Base-by-base conservation (phyloP, 2,329 filamentous ascomycete genomes). In the Claviceps sp. region DNA sequence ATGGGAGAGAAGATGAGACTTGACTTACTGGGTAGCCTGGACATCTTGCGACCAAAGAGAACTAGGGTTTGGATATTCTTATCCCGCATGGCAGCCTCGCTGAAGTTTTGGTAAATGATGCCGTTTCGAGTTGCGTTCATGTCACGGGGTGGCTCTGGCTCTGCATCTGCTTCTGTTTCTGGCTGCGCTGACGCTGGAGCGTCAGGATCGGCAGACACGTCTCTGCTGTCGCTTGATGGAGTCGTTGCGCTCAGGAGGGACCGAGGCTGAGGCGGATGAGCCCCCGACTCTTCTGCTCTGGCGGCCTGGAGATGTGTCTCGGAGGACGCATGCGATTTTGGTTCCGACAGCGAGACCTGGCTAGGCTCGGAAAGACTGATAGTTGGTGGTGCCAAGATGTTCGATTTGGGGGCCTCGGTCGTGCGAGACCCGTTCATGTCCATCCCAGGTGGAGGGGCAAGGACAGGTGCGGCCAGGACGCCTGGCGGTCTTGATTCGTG, bases 71-170 rank as follows among this genome's bases (percentile, higher is more conserved):
- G 78, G 5, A 79, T 68, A 45, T 71, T 67, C 59, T 76, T 77
- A 56, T 81, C 77, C 58, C 73, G 73, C 55, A 81, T 71, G 47
- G 73, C 73, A 48, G 73, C 70, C 45, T 78, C 73, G 58, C 81
- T 72, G 60, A 82, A 81, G 56, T 79, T 80, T 51, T 80, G 78
- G 37, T 79, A 72, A 48, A 81, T 75, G 55, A 81, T 78, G 63
- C 77, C 73, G 58, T 76, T 76, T 40, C 77, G 73, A 54, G 61
- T 58, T 13, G 58, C 56, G 13, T 54, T 45, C 19, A 52, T 26
- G 5, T 58, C 63, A 57, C 52, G 50, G 26, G 56, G 49, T 19
- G 42, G 34, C 11, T 49, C 50, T 19, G 47, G 50, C 2, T 30
- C 26, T 30, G 30, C 24, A 24, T 30, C 30, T 34, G 10, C 30